Conservation (phyloP, 495 filamentous ascomycete genomes). For the Lophiotrema nucula region DNA sequence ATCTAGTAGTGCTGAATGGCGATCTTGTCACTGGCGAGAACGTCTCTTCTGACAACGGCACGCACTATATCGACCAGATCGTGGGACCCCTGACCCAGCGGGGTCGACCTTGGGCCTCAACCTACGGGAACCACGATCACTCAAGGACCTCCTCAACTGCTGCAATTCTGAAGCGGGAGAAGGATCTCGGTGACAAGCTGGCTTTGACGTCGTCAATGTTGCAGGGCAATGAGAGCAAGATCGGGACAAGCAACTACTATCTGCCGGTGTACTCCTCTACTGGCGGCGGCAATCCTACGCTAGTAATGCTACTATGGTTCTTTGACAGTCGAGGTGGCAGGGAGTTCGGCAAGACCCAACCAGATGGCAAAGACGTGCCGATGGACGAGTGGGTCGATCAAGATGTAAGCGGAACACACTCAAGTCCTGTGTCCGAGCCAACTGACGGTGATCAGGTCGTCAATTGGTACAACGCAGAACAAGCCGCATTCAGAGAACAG, state of each 20-base stretch:
- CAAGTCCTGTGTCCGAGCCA: no score
- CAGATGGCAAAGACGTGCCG: constrained; percentile 39
- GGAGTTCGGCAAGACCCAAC: constrained; percentile 45
- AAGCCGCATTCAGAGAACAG: constrained; percentile 43
- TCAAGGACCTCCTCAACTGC: constrained; percentile 57
- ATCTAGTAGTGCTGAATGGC: constrained; percentile 70
- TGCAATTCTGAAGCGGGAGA: constrained; percentile 56
- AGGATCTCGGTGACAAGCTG: constrained; percentile 45
- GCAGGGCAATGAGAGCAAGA: constrained; percentile 35
- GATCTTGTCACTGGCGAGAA: constrained; percentile 73
- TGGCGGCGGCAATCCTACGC: constrained; percentile 35
- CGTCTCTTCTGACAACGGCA: constrained; percentile 57
- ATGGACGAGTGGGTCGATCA: constrained; percentile 44
- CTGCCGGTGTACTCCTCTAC: constrained; percentile 50
- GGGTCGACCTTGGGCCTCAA: constrained; percentile 60
- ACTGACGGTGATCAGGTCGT: constrained; percentile 48
- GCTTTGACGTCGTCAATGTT: constrained; percentile 54
- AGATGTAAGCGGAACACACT: constrained; percentile 6
- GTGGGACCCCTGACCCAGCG: constrained; percentile 56
- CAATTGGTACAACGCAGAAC: constrained; percentile 59
- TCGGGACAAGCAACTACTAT: constrained; percentile 72
- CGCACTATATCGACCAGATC: constrained; percentile 59
- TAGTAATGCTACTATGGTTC: constrained; percentile 67
- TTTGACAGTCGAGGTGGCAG: constrained; percentile 69
- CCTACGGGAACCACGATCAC: constrained; percentile 75